Percentiles rank a stretch among this genome's conserved stretches.
phyloP scores from a whole-genome alignment of 2,329 filamentous ascomycete genomes.

The Biscogniauxia sp. region DNA sequence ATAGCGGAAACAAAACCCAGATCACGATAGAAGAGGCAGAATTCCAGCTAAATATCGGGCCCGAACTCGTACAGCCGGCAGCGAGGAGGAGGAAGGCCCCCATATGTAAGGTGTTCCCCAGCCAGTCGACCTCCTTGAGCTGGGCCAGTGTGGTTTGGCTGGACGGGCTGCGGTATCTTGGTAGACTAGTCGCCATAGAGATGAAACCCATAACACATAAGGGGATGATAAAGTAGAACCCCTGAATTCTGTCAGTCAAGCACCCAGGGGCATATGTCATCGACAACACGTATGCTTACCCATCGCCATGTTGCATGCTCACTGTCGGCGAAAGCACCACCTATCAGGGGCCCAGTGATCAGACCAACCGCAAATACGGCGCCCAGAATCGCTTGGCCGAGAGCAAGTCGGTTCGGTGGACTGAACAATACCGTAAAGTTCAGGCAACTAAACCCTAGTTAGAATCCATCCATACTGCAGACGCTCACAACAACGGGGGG shows the following conservation, averaged over 20 bases:
- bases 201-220: constrained; percentile 10
- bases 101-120: constrained; percentile 31
- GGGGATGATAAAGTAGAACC: constrained; percentile 20
- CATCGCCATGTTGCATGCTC: constrained; percentile 41
- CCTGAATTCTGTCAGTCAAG: constrained; percentile 10
- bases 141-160: constrained; percentile 13
- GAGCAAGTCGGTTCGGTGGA: constrained; percentile 16
- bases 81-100: constrained; percentile 38
- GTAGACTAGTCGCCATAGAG: constrained; percentile 42
- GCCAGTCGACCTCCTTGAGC: constrained; percentile 30
- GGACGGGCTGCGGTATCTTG: constrained; percentile 33
- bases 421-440: constrained; percentile 24
- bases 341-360: constrained; percentile 27
- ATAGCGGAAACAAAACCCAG: constrained; percentile 45
- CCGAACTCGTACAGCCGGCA: constrained; percentile 50
- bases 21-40: constrained; percentile 42
- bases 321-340: constrained; percentile 35
- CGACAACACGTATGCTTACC: constrained; percentile 14
- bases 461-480: not conserved
- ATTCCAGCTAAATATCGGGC: constrained; percentile 48
- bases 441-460: constrained; percentile 6
- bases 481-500: not conserved
- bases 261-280: not conserved
- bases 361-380: constrained; percentile 29
- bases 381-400: constrained; percentile 18